Base-by-base conservation (phyloP, 2,329 filamentous ascomycete genomes). In the Gaeumannomyces sp. region DNA sequence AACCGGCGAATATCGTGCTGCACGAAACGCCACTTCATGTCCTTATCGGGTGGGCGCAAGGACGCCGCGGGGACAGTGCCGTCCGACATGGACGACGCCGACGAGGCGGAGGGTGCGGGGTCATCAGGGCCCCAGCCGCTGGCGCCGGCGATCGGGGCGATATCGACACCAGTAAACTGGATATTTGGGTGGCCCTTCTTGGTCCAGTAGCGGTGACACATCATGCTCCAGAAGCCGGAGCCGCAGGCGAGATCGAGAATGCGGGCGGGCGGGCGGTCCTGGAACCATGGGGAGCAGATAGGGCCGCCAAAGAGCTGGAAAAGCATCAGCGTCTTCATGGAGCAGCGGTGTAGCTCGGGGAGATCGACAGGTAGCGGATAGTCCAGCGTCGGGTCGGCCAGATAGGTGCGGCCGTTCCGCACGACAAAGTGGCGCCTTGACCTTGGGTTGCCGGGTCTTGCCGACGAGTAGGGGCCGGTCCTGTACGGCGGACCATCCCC, bases 321-420 rank as follows among this genome's bases (percentile, higher is more conserved):
- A 63, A 93, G 82, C 67, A 97, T 83, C 69, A 96, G 82, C 0
- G 93, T 96, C 66, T 92, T 87, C 65, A 97, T 80, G 61, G 88
- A 93, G 76, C 97, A 93, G 65, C 93, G 86, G 76, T 97, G 92
- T 61, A 96, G 84, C 77, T 97, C 93, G 57, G 89, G 81, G 57
- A 97, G 84, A 77, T 97, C 94, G 78, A 90, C 89, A 56, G 94
- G 94, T 2, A 97, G 81, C n/a, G 92, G 92, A 71, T 98, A 97
- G 10, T 86, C 79, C 35, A 91, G 78, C 2, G 84, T 81, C 11
- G 83, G 80, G 72, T 96, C 91, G 73, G 90, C 87, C 68, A 96
- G 84, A 76, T 94, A 97, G 60, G 89, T 89, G 65, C 93, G 89
- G 63, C 92, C 92, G 78, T 95, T 89, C 71, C 89, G 88, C 68